Base-by-base conservation (phyloP, 768 basidiomycete species). In the Punctularia strigosozonata region DNA sequence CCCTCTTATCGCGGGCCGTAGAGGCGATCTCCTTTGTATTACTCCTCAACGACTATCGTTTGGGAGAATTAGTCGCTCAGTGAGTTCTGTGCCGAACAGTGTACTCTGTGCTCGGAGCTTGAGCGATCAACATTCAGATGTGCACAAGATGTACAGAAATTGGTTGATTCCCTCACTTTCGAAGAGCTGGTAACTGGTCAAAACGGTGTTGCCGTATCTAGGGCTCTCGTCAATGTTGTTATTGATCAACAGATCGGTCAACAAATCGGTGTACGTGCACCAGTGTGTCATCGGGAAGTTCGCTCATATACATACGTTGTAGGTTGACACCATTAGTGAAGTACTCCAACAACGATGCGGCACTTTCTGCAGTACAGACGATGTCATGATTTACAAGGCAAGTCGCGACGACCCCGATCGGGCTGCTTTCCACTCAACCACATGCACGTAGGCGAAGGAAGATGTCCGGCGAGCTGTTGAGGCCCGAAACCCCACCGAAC, bases 221-320 rank as follows among this genome's bases (percentile, higher is more conserved):
- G 88, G 46, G 80, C 80, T 10, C 62, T 99, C 28, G 92, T 98
- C 8, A 98, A 94, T 46, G 80, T 92, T 23, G 76, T 99, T 47
- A 98, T 99, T 48, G 88, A 99, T 57, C 90, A 94, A 54, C 95
- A 99, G 56, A 98, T 98, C 48, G 87, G 87, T 17, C 89, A 94
- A 54, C 91, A 98, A 54, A 86, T 91, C 37, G 90, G 87, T 47
- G 91, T 92, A 57, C 50, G 84, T 57, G 12, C 17, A n/a, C 42
- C 37, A 37, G 15, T 39, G 21, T 2, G 24, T 21, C 12, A 22
- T 6, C 15, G 35, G 24, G 19, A 15, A 24, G n/a, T 18, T n/a
- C 15, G 15, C 32, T 25, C 12, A 13, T 25, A 25, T 40, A 26
- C 26, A n/a, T n/a, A 35, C 17, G 22, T 19, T 17, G 25, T 38